Conservation (phyloP, 2,329 filamentous ascomycete species). For the Fusarium sp. region DNA sequence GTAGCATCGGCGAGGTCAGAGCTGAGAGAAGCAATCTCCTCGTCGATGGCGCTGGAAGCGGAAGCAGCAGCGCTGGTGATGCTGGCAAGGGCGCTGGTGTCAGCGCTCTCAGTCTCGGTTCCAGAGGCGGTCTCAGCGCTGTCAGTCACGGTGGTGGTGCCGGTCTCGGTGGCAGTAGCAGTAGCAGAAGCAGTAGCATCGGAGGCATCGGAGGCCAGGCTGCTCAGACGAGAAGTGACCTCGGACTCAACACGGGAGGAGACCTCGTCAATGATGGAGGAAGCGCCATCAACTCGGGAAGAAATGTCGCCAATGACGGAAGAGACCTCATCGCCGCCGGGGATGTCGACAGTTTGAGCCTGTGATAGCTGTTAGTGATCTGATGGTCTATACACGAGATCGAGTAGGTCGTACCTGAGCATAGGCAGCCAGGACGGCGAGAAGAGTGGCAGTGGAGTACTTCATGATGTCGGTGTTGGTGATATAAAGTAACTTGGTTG, state of each 20-base stretch:
- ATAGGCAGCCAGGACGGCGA: conserved; percentile 47
- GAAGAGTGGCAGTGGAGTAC: conserved; percentile 50
- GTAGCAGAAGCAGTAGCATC: conserved; percentile 20
- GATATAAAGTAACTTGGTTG: conserved; percentile 6
- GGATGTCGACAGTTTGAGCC: conserved; percentile 29
- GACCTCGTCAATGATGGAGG: conserved; percentile 18
- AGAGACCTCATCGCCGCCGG: conserved; percentile 20
- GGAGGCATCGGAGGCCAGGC: conserved; percentile 13
- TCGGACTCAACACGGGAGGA: conserved; percentile 22
- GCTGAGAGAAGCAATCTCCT: conserved; percentile 41
- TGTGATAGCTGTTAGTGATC: conserved; percentile 9
- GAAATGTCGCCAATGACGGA: conserved; percentile 29
- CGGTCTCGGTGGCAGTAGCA: conserved; percentile 7
- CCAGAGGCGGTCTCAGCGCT: conserved; percentile 26
- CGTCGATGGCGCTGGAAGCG: conserved; percentile 22
- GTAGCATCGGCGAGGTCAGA: conserved; percentile 44
- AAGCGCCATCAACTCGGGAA: conserved; percentile 16
- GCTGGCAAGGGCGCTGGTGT: conserved; percentile 34
- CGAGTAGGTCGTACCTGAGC: conserved; percentile 26
- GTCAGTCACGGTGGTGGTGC: conserved; percentile 32
- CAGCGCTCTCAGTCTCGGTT: conserved; percentile 15
- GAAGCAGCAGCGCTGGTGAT: conserved; percentile 33
- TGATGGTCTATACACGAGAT: not conserved
- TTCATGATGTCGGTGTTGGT: conserved; percentile 49
- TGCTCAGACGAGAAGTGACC: conserved; percentile 25